A percentile compares a stretch with the other conserved stretches of the same genome.
These are phyloP conservation scores for Solanum bulbocastanum DNA, from an alignment of 257 asterid genomes.

Conservation along the genomic window DNA sequence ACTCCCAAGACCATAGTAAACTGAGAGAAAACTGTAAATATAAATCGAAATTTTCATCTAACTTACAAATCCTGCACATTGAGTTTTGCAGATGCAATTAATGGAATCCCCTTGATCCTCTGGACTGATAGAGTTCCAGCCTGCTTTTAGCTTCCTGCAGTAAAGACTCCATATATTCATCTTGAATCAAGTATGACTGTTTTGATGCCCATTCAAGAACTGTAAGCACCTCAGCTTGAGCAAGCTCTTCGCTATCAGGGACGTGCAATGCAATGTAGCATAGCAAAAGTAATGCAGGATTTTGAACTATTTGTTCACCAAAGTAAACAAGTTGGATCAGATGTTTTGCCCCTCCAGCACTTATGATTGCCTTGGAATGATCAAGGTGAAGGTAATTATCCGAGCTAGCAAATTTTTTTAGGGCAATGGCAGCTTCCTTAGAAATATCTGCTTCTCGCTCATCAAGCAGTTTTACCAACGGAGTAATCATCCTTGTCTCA, in stretches of 20 bases:
- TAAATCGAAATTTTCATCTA: neutral
- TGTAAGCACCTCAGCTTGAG: slow-evolving; percentile 41
- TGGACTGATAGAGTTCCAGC: slow-evolving; percentile 61
- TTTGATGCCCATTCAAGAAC: slow-evolving; percentile 73
- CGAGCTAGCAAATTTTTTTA: slow-evolving; percentile 40
- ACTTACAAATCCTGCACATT: neutral
- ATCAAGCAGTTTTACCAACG: slow-evolving; percentile 46
- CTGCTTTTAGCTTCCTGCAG: slow-evolving; percentile 48
- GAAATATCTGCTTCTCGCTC: slow-evolving; percentile 47
- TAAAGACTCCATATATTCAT: slow-evolving; percentile 36
- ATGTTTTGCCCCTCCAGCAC: slow-evolving; percentile 53
- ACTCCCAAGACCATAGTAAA: neutral
- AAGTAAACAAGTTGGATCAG: slow-evolving; percentile 59
- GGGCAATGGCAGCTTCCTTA: slow-evolving; percentile 46
- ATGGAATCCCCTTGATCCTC: slow-evolving; percentile 52
- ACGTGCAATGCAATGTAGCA: slow-evolving; percentile 46
- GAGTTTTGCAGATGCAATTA: slow-evolving; percentile 1
- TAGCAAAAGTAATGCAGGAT: slow-evolving; percentile 32
- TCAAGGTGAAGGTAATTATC: slow-evolving; percentile 45
- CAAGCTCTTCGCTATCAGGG: slow-evolving; percentile 68
- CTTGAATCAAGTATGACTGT: slow-evolving; percentile 23
- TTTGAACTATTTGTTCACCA: slow-evolving; percentile 55
- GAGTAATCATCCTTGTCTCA: slow-evolving; percentile 54
- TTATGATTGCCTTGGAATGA: slow-evolving; percentile 54
- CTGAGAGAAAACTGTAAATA: neutral